Conservation (phyloP, 2,329 filamentous ascomycete species). For the Byssochlamys sp. region DNA sequence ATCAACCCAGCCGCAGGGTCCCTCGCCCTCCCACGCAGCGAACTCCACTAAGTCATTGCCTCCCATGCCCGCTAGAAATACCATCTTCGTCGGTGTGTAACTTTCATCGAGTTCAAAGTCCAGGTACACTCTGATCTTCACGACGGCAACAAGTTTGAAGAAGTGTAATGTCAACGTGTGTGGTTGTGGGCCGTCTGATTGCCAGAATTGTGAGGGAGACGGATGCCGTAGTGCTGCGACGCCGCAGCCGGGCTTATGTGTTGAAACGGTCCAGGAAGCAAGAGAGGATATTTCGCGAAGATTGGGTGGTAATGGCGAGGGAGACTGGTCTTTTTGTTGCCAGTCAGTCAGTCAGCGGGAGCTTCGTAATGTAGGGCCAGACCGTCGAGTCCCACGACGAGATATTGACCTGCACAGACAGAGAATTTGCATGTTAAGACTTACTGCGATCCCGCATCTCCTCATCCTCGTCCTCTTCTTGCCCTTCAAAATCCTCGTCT, state of each 20-base stretch:
- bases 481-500: constrained; percentile 10
- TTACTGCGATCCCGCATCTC: constrained; percentile 26
- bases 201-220: constrained; percentile 52
- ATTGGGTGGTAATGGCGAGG: constrained; percentile 29
- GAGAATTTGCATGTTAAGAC: neutral
- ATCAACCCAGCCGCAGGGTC: constrained; percentile 82
- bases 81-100: constrained; percentile 89
- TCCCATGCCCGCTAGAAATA: constrained; percentile 79
- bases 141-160: constrained; percentile 44
- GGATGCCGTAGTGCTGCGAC: constrained; percentile 51
- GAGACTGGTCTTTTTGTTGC: constrained; percentile 20
- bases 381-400: neutral
- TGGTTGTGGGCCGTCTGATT: constrained; percentile 57
- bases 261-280: constrained; percentile 57
- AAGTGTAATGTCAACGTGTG: constrained; percentile 56
- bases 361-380: neutral
- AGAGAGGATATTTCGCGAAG: constrained; percentile 56
- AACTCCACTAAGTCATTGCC: constrained; percentile 88
- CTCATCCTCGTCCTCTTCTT: constrained; percentile 11
- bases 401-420: neutral
- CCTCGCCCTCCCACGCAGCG: constrained; percentile 65
- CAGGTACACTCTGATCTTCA: constrained; percentile 51
- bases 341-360: constrained; percentile 1
- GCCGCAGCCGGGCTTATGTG: constrained; percentile 53
- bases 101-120: constrained; percentile 90